A percentile compares a stretch with the other conserved stretches of the same genome.
Evolutionary conservation across 1,284 basidiomycete species (phyloP).

Genomic region (Anthracocystis walkeri): DNA sequence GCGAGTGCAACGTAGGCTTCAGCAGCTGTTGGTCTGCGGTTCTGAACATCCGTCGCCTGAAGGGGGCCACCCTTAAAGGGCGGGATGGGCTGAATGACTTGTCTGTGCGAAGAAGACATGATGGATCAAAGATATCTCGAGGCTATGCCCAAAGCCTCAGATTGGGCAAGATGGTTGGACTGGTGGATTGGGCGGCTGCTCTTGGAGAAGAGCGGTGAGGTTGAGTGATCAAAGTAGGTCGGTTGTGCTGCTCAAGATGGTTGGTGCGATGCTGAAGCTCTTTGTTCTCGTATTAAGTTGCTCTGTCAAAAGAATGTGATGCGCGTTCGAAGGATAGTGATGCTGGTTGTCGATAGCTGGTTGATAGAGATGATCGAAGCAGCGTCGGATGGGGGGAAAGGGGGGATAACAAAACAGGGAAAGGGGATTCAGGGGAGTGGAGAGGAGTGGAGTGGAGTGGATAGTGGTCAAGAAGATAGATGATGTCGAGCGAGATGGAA

Average conservation of each 20-base stretch:
- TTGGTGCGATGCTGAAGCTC: not conserved
- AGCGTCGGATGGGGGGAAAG: not conserved
- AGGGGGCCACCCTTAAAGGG: slow-evolving; percentile 51
- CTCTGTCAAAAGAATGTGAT: slow-evolving; percentile 19
- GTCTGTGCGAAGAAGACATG: slow-evolving; percentile 46
- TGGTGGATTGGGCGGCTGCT: too few relatives aligned
- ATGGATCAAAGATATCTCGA: slow-evolving; percentile 12
- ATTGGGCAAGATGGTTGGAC: not conserved
- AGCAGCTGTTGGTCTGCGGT: slow-evolving; percentile 42
- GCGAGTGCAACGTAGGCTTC: slow-evolving; percentile 47
- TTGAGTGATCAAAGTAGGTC: not conserved
- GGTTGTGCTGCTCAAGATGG: not conserved
- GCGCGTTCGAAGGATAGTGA: not conserved
- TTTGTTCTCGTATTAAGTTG: not conserved
- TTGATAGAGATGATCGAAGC: not conserved
- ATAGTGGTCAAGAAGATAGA: slow-evolving; percentile 23
- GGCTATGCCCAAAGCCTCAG: slow-evolving; percentile 27
- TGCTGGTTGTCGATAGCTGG: slow-evolving; percentile 8
- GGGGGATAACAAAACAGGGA: not conserved
- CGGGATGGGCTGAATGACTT: slow-evolving; percentile 47
- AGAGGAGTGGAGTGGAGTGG: slow-evolving; percentile 30
- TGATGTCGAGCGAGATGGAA: not conserved
- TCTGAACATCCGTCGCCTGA: slow-evolving; percentile 43
- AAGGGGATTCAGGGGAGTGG: slow-evolving; percentile 5
- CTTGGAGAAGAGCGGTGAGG: too few relatives aligned